Percentiles rank a stretch among this genome's conserved stretches.
phyloP scores from a whole-genome alignment of 345 rosid genomes.

The Lepidium aucheri region DNA sequence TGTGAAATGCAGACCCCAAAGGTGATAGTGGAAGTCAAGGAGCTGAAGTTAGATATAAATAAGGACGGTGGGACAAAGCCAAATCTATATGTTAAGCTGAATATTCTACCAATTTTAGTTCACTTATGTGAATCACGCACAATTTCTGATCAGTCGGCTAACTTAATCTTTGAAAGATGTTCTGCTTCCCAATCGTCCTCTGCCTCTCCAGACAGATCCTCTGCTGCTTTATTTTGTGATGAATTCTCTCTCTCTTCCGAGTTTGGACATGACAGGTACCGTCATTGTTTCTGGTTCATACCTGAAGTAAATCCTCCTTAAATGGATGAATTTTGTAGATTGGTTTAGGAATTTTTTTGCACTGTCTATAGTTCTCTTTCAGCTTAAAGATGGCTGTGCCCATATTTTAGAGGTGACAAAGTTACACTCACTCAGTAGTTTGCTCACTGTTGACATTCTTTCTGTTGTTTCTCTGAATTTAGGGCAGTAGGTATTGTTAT shows the following conservation, averaged over 20 bases:
- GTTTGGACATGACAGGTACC: constrained; percentile 85
- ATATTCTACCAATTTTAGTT: constrained; percentile 58
- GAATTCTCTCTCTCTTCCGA: constrained; percentile 72
- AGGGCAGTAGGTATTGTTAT: constrained; percentile 77
- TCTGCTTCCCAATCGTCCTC: constrained; percentile 40
- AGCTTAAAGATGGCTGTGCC: neutral
- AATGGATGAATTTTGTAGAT: neutral
- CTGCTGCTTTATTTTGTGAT: constrained; percentile 71
- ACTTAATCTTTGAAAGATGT: constrained; percentile 33
- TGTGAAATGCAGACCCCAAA: constrained; percentile 56
- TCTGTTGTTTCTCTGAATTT: constrained; percentile 17
- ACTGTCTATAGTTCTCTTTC: neutral
- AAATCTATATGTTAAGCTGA: constrained; percentile 56
- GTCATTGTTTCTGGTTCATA: constrained; percentile 5
- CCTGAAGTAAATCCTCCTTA: neutral
- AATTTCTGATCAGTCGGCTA: constrained; percentile 48
- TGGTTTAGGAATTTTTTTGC: neutral
- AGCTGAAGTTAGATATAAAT: constrained; percentile 60
- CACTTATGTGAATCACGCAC: constrained; percentile 53
- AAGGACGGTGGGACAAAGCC: constrained; percentile 72
- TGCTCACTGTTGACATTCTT: neutral
- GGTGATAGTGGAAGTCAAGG: constrained; percentile 64
- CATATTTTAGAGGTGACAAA: neutral
- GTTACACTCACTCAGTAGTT: neutral
- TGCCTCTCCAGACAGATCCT: constrained; percentile 44